Base-by-base conservation (phyloP, 805 yeast genomes). In the Myxozyma lipomycoides region DNA sequence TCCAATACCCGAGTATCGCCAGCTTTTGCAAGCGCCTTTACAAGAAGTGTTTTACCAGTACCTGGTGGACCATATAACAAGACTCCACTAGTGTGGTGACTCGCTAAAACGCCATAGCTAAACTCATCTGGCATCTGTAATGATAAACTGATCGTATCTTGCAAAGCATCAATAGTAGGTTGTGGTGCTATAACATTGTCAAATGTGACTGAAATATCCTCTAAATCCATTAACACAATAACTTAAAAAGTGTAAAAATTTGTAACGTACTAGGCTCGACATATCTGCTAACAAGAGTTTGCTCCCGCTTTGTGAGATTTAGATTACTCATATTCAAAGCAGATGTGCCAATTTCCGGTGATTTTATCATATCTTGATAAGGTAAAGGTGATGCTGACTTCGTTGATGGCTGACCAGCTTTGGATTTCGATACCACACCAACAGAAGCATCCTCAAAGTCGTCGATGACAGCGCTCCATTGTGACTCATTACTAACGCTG, bases 41-140 rank as follows among this genome's bases (percentile, higher is more conserved):
- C 98, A 64, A 91, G 77, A 55, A 91, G 73, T 0, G 98, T 91
- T 68, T 91, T 91, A 66, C 98, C 98, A 0, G 98, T 93, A 64
- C 98, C 98, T 22, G 98, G 98, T 4, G 98, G 98, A 4, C 98
- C 98, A 66, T 91, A 93, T 46, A 93, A 76, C 56, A 93, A 73
- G 30, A 91, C 97, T 67, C 98, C 98, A 70, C 91, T 91, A 52
- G 98, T 46, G 37, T 50, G 55, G 35, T 53, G 45, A n/a, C 45
- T 45, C 7, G 45, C 55, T 26, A 53, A 47, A 1, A 53, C 55
- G 28, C 58, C 58, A 43, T 50, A 53, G 39, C 49, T 50, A 34
- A 53, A 53, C 36, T 53, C 55, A 21, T 53, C 41, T 12, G 58
- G 58, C 58, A 53, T 53, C 24, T 41, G 38, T n/a, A 53, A 40